Conservation (phyloP, 164 flowering plant species). For the Paratinospora sagittata region DNA sequence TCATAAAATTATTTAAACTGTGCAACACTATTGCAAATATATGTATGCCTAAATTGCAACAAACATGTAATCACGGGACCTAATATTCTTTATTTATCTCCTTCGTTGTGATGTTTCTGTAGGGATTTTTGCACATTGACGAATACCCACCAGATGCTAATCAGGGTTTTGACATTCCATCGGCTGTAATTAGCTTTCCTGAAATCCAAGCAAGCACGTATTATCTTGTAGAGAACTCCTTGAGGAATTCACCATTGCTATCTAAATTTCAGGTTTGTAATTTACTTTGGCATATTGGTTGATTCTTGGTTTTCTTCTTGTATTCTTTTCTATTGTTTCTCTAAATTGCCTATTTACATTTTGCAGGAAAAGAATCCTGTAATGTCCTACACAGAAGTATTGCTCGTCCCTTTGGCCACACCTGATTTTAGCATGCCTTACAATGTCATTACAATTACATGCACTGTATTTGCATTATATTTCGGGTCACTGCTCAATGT, state of each 20-base stretch:
- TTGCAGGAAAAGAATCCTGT: slow-evolving; percentile 59
- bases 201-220: slow-evolving; percentile 41
- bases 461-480: slow-evolving; percentile 91
- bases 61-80: too few species aligned
- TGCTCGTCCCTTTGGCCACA: slow-evolving; percentile 93
- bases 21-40: background rate
- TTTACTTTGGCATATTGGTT: background rate
- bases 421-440: slow-evolving; percentile 99
- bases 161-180: slow-evolving; percentile 96
- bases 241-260: slow-evolving; percentile 42
- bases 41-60: background rate
- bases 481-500: slow-evolving; percentile 95
- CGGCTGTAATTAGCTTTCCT: slow-evolving; percentile 78
- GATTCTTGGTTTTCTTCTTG: background rate
- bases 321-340: slow-evolving; percentile 3
- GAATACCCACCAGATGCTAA: slow-evolving; percentile 98
- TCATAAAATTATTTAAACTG: background rate
- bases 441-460: slow-evolving; percentile 91
- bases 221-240: slow-evolving; percentile 33
- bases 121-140: slow-evolving; percentile 92
- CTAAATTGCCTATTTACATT: slow-evolving; percentile 13
- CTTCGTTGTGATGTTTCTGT: slow-evolving; percentile 1
- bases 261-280: slow-evolving; percentile 59
- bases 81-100: background rate
- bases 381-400: slow-evolving; percentile 81